Percentiles rank a stretch among this genome's conserved stretches.
Evolutionary conservation across 495 filamentous ascomycete species (phyloP).

Genomic region (Penicillium canariense): DNA sequence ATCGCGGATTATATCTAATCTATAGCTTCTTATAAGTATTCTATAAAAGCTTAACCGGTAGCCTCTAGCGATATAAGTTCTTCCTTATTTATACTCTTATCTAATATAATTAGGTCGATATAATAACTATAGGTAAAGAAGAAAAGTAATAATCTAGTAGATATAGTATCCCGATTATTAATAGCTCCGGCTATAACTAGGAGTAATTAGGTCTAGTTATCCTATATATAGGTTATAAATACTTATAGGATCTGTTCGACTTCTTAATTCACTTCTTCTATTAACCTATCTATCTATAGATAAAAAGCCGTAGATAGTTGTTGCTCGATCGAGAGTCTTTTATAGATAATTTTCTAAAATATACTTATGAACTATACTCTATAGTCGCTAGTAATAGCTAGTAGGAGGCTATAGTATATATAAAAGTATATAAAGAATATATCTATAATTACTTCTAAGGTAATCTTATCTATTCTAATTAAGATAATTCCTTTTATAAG

Average conservation of each 20-base stretch:
- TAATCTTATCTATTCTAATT: not conserved
- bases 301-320: constrained; percentile 5
- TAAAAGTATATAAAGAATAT: not conserved
- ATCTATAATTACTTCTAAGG: not conserved
- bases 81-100: not conserved
- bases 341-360: not conserved
- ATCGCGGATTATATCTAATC: constrained; percentile 1
- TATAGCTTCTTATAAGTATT: not conserved
- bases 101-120: not conserved
- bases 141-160: not conserved
- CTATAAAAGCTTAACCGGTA: not conserved
- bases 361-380: not conserved
- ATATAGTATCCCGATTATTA: not conserved
- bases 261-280: not conserved
- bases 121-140: constrained; percentile 3
- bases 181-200: not conserved
- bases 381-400: not conserved
- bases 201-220: not conserved
- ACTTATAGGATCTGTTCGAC: not conserved
- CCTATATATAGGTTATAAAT: not conserved
- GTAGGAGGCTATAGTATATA: not conserved
- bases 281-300: not conserved
- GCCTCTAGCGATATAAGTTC: not conserved
- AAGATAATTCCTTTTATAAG: not conserved
- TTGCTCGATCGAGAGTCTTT: not conserved